A percentile compares a stretch with the other conserved stretches of the same genome.
phyloP scores from a whole-genome alignment of 805 yeast genomes.

The Ogataea wickerhamii region DNA sequence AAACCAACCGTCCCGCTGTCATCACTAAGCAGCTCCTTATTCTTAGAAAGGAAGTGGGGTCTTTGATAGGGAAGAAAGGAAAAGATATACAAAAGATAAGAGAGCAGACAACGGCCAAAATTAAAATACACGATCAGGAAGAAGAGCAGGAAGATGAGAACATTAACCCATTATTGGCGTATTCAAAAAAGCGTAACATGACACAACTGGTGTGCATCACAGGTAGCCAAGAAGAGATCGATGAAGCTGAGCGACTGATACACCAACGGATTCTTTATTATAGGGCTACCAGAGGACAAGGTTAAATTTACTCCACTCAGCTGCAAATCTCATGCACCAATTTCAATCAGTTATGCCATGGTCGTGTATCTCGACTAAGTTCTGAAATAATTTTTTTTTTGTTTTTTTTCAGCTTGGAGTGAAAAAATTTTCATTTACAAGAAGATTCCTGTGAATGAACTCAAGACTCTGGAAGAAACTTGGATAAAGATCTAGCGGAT shows the following conservation, averaged over 20 bases:
- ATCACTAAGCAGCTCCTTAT: constrained; percentile 14
- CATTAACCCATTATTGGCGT: background rate
- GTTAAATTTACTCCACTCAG: constrained; percentile 2
- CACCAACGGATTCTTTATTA: constrained; percentile 8
- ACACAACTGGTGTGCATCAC: constrained; percentile 15
- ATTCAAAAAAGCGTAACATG: background rate
- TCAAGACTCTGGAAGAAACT: background rate
- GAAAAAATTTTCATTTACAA: constrained; percentile 20
- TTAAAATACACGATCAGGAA: constrained; percentile 35
- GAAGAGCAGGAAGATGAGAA: constrained; percentile 8
- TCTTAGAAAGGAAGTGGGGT: constrained; percentile 35
- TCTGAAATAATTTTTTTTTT: constrained; percentile 3
- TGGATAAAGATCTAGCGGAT: background rate
- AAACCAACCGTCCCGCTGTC: background rate
- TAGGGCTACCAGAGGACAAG: constrained; percentile 13
- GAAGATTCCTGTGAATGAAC: background rate
- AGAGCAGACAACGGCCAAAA: constrained; percentile 32
- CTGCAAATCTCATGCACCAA: background rate
- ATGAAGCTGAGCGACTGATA: constrained; percentile 13
- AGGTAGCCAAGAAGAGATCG: constrained; percentile 11
- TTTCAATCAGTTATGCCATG: background rate
- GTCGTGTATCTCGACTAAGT: constrained; percentile 4
- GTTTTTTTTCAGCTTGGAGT: constrained; percentile 9
- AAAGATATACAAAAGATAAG: constrained; percentile 35
- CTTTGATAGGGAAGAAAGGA: constrained; percentile 44